Conservation (phyloP, 441 rosid genomes). For the Populus trichocarpa region DNA sequence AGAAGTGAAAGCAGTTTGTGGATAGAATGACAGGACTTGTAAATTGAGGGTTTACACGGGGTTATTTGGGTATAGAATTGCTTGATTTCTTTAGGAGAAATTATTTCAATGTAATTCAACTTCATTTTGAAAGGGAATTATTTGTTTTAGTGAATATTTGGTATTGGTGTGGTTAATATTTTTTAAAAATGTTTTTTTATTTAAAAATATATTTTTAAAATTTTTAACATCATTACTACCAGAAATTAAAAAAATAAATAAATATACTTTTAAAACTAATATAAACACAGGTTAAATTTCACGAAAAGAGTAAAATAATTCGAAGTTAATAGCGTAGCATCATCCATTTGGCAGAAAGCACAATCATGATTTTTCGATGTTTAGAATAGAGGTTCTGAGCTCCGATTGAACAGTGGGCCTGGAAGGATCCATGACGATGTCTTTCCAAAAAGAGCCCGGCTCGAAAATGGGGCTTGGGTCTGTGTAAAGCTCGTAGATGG, state of each 20-base stretch:
- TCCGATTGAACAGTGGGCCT: conserved; percentile 45
- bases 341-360: neutral
- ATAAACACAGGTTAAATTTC: too few relatives aligned
- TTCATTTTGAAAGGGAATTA: neutral
- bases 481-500: conserved; percentile 53
- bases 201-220: too few relatives aligned
- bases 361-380: conserved; percentile 31
- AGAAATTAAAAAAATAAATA: too few relatives aligned
- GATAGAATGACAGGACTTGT: neutral
- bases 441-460: conserved; percentile 69
- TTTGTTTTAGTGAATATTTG: too few relatives aligned
- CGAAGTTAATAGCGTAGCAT: neutral
- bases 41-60: neutral
- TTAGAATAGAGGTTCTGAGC: conserved; percentile 39
- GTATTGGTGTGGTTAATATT: too few relatives aligned
- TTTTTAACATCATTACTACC: too few relatives aligned
- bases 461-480: conserved; percentile 34
- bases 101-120: neutral
- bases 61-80: neutral
- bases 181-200: too few relatives aligned
- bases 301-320: too few relatives aligned
- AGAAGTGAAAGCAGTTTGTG: neutral
- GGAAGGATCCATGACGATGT: conserved; percentile 42
- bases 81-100: neutral
- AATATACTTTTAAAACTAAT: too few relatives aligned